Evolutionary conservation across 192 early-diverging fungal genomes (phyloP), one percentile per base, ranked within the genome.

Genomic region (Funneliformis geosporum): DNA sequence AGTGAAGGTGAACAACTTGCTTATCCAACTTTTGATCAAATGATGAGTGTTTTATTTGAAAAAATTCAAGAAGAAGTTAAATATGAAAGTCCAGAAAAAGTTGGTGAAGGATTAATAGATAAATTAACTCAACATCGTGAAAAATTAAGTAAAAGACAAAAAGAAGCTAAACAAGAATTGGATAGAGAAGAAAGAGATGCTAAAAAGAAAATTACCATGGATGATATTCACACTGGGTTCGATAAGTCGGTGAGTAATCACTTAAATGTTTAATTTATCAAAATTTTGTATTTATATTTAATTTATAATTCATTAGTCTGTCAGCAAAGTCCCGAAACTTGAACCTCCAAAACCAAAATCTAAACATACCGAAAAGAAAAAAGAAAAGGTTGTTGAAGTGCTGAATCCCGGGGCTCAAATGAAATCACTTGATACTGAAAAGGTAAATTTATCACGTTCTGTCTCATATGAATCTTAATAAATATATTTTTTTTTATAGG

Each of bases 201-300:
- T 46, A 86, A 85, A 38, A 91, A 90, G 75, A 93, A 94, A 67
- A 80, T 94, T 25, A 90, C 90, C 2, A 90, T 89, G 8, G 93
- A 94, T 72, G 90, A 91, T 28, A 87, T 95, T 65, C 86, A 88
- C 16, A 88, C 88, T 40, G 86, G 87, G 66, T 91, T 91, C 70
- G 87, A 93, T 74, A 90, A 89, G 67, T 91, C 92, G 10, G 88
- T 91, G 85, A 80, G 78, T 43, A 72, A 61, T 84, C 33, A 33
- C 33, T 5, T n/a, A 27, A 18, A 28, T 60, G 60, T 18, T 6
- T 7, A 7, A 40, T 10, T 23, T 25, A 4, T 66, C 23, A 60
- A 12, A 21, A 60, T 73, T 33, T 71, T 18, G 4, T 42, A 43
- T 9, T 69, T 8, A 43, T 38, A n/a, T n/a, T n/a, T n/a, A 69